These are phyloP conservation scores for Euphrasia arctica DNA, from an alignment of 305 asterid species.

Conservation along the genomic window DNA sequence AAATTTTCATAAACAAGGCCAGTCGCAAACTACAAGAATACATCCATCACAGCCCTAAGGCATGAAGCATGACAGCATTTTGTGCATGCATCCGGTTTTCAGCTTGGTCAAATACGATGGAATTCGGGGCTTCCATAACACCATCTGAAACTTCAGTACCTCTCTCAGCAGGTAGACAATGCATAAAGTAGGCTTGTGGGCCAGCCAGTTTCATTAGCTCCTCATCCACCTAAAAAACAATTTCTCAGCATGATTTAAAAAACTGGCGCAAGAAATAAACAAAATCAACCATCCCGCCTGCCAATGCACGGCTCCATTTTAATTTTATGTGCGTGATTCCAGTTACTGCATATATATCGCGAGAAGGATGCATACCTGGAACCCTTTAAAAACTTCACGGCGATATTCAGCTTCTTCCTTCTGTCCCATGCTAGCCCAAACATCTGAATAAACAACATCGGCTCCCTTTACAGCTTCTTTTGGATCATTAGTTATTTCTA, in stretches of 20 bases:
- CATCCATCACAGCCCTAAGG: conserved; percentile 57
- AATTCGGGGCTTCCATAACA: conserved; percentile 77
- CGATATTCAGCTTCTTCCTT: conserved; percentile 98
- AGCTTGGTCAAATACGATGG: conserved; percentile 88
- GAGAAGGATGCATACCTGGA: conserved; percentile 59
- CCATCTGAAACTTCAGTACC: conserved; percentile 84
- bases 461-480: conserved; percentile 94
- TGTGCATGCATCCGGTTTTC: conserved; percentile 97
- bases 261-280: neutral
- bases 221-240: conserved; percentile 67
- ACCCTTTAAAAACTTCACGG: conserved; percentile 75
- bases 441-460: conserved; percentile 92
- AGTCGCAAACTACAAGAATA: neutral
- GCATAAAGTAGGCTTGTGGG: conserved; percentile 78
- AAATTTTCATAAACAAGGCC: neutral
- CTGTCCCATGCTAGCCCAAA: conserved; percentile 99
- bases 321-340: neutral
- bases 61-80: conserved; percentile 92
- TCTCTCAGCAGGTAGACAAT: conserved; percentile 93
- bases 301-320: neutral
- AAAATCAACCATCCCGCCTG: neutral
- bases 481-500: conserved; percentile 76
- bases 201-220: conserved; percentile 90
- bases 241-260: conserved; percentile 2
- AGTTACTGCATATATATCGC: neutral